Evolutionary conservation across 768 basidiomycete genomes (phyloP).

Genomic region (Amanita inopinata): DNA sequence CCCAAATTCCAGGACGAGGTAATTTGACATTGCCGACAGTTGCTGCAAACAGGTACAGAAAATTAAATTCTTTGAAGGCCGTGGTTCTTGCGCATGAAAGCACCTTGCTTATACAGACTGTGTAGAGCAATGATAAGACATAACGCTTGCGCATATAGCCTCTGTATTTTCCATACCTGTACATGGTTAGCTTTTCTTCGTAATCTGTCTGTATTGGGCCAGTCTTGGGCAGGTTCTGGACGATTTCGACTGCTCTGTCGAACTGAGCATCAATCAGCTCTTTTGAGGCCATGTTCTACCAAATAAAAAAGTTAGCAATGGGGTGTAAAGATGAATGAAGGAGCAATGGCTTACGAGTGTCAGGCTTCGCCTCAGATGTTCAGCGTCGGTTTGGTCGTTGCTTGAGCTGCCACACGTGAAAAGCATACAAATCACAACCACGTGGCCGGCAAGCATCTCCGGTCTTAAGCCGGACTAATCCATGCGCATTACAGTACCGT

Average conservation of each 20-base stretch:
- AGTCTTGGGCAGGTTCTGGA: conserved; percentile 85
- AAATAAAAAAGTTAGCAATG: not conserved
- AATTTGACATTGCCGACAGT: conserved; percentile 82
- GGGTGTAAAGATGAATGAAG: not conserved
- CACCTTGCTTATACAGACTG: conserved; percentile 93
- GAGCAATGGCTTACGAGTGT: not conserved
- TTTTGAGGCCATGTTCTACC: conserved; percentile 42
- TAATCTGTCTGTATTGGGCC: conserved; percentile 95
- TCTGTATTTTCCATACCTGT: conserved; percentile 50
- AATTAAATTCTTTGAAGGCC: conserved; percentile 3
- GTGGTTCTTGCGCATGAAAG: conserved; percentile 8
- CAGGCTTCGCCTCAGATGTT: no score
- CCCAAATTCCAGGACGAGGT: conserved; percentile 77
- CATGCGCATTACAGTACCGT: no score
- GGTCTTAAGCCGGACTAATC: no score
- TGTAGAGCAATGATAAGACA: conserved; percentile 10
- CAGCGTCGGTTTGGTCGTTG: no score
- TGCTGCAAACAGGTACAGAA: conserved; percentile 35
- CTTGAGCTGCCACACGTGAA: conserved; percentile 6
- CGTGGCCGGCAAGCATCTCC: not conserved
- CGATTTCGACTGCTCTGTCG: conserved; percentile 88
- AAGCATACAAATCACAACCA: not conserved
- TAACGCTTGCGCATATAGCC: not conserved
- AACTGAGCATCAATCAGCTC: conserved; percentile 78
- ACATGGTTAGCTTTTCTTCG: conserved; percentile 91